Conservation (phyloP, 257 asterid species). For the Nicotiana attenuata region DNA sequence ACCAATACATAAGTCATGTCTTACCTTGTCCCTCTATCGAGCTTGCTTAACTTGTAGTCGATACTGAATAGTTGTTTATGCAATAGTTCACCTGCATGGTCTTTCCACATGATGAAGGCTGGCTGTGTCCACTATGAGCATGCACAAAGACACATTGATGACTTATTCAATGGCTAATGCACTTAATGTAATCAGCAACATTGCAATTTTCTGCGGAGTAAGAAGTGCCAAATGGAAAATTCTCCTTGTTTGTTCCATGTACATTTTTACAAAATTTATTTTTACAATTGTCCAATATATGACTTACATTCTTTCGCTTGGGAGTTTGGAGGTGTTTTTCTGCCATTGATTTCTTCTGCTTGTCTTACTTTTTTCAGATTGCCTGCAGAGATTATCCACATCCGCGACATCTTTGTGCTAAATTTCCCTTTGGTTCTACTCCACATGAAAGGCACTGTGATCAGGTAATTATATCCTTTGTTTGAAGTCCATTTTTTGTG, state of each 20-base stretch:
- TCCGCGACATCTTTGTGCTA: conserved; percentile 78
- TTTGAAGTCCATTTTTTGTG: conserved; percentile 10
- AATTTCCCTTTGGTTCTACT: conserved; percentile 54
- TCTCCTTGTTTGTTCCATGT: neutral
- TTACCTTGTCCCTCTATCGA: neutral
- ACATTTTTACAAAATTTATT: neutral
- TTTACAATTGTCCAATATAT: neutral
- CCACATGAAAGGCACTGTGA: conserved; percentile 55
- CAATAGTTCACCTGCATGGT: neutral
- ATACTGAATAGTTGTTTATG: neutral
- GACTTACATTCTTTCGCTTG: conserved; percentile 2
- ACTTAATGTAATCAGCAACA: neutral
- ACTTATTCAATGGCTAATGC: neutral
- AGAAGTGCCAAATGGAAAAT: neutral
- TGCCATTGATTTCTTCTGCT: conserved; percentile 6
- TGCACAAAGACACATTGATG: neutral
- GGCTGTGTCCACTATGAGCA: conserved; percentile 1
- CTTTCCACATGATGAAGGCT: neutral
- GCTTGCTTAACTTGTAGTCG: neutral
- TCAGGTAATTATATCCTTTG: conserved; percentile 42
- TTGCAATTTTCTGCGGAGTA: conserved; percentile 1
- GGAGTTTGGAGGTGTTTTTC: conserved; percentile 4
- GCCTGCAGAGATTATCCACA: conserved; percentile 98
- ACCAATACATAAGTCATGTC: neutral
- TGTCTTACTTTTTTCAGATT: conserved; percentile 36